Conservation (phyloP, 345 rosid genomes). For the Abelmoschus esculentus region DNA sequence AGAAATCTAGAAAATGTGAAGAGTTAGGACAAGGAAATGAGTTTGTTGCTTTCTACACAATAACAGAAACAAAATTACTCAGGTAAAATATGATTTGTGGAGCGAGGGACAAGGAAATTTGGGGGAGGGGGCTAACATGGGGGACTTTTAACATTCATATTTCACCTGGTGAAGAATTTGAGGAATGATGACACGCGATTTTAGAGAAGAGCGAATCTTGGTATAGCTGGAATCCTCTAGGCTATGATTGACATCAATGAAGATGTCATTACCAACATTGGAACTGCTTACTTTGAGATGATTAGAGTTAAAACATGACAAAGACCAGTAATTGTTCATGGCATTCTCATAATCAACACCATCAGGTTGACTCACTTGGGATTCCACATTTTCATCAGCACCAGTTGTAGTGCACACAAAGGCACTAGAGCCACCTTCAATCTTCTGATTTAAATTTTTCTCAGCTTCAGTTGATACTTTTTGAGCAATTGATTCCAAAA, state of each 20-base stretch:
- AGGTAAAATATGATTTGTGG: neutral
- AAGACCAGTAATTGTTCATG: slow-evolving; percentile 16
- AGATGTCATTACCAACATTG: slow-evolving; percentile 36
- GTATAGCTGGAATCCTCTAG: slow-evolving; percentile 36
- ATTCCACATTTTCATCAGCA: slow-evolving; percentile 33
- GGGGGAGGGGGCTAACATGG: neutral
- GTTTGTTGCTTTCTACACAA: neutral
- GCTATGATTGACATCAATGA: slow-evolving; percentile 34
- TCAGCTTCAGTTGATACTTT: slow-evolving; percentile 50
- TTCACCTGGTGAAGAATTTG: slow-evolving; percentile 91
- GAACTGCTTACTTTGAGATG: slow-evolving; percentile 28
- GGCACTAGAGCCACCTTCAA: slow-evolving; percentile 37
- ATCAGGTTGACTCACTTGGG: slow-evolving; percentile 31
- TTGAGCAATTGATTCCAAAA: slow-evolving; percentile 37
- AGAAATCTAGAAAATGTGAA: slow-evolving; percentile 45
- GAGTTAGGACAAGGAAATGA: neutral
- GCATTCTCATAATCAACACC: slow-evolving; percentile 37
- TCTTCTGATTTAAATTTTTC: slow-evolving; percentile 52
- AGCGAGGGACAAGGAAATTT: neutral
- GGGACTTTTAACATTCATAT: neutral
- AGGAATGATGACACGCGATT: slow-evolving; percentile 81
- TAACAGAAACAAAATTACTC: slow-evolving; percentile 1
- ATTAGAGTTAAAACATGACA: slow-evolving; percentile 22
- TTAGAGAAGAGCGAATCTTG: slow-evolving; percentile 40
- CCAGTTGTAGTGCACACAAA: slow-evolving; percentile 30